These are phyloP conservation scores for Metarhizium album DNA, from an alignment of 2,329 filamentous ascomycete genomes.

Conservation along the genomic window DNA sequence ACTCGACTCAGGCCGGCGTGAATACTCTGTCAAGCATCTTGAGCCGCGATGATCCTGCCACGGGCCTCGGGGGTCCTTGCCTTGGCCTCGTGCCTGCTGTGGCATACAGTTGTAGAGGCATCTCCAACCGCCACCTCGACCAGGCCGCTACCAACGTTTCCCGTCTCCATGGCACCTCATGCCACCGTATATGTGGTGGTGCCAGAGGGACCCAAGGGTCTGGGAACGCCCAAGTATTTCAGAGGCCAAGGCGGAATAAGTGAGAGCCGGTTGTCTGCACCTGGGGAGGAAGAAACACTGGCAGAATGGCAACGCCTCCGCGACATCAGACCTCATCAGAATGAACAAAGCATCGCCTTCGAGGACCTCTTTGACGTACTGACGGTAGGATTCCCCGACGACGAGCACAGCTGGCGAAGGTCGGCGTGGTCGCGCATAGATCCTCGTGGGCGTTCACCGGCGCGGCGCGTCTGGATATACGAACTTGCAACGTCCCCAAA, in stretches of 20 bases:
- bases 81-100: background rate
- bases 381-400: rapidly evolving
- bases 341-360: background rate
- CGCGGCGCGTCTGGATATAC: background rate
- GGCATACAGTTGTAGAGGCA: background rate
- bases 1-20: too few species aligned
- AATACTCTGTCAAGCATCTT: too few species aligned
- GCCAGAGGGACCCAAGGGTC: background rate
- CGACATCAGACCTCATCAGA: background rate
- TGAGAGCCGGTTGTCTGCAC: background rate
- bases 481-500: background rate
- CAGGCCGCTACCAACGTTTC: background rate
- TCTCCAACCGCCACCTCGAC: background rate
- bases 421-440: background rate
- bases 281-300: too few species aligned
- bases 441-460: too few species aligned
- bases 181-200: background rate
- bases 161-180: background rate
- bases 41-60: background rate
- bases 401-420: too few species aligned
- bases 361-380: background rate
- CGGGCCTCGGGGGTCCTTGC: background rate
- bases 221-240: background rate
- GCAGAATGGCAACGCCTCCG: too few species aligned
- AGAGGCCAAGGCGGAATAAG: background rate